Base-by-base conservation (phyloP, 306 rosid species). In the Vigna angularis region DNA sequence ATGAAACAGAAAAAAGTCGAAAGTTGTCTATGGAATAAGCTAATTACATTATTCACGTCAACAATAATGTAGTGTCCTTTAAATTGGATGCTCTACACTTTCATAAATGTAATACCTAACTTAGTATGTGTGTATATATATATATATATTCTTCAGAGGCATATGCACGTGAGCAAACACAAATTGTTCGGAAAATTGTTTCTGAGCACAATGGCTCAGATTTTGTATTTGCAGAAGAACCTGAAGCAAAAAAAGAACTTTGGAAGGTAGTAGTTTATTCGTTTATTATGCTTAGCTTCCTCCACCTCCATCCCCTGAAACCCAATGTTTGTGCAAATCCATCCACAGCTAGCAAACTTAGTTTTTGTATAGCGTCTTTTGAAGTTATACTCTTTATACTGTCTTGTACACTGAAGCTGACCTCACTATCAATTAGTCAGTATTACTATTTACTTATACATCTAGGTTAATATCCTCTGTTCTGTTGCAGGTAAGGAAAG, bases 181-280 rank as follows among this genome's bases (percentile, higher is more conserved):
- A 84, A 81, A 91, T 92, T 77, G 97, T 95, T 82, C 95, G 90
- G 88, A 82, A 82, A 85, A 84, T 95, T 82, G 93, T 83, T 73
- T 83, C 89, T 17, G 89, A 91, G 76, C 98, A 95, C 91, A 85
- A 91, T 86, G 98, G 98, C 72, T 89, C 98, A 2, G 97, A 91
- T 88, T 95, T 92, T 88, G 93, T 91, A 74, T 95, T 83, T 73
- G 91, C 97, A 1, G 97, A 90, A 88, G 98, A 95, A 51, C 93
- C 91, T 51, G 92, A 90, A 81, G 92, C 89, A 7, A 92, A 92
- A 81, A 88, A 87, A 62, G 97, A 95, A 79, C 95, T 95, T 38
- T 95, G 98, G 98, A 86, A 85, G 98, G 98, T 95, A 82, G 28
- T 22, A 9, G 16, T 70, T 74, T 57, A 47, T 66, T 74, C 38